Conservation (phyloP, 148 eudicot species). For the Gaultheria prostrata region DNA sequence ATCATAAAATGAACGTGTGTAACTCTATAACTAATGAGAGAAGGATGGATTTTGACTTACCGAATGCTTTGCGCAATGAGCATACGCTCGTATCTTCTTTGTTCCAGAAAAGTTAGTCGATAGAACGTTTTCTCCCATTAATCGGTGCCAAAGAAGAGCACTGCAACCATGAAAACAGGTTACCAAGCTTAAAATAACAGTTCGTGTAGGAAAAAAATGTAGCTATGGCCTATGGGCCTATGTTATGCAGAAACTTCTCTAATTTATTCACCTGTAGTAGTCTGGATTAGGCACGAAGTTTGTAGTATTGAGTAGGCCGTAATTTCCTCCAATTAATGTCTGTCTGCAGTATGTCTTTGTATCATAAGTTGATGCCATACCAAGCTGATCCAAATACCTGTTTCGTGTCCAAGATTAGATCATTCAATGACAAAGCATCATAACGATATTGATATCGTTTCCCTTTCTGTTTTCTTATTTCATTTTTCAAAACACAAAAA, state of each 20-base stretch:
- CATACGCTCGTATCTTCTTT: slow-evolving; percentile 63
- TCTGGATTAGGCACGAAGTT: slow-evolving; percentile 90
- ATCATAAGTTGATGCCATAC: slow-evolving; percentile 56
- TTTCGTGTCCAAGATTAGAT: background rate
- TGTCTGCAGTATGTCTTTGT: slow-evolving; percentile 89
- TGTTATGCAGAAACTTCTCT: background rate
- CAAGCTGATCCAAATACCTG: slow-evolving; percentile 94
- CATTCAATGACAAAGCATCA: background rate
- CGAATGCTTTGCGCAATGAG: slow-evolving; percentile 80
- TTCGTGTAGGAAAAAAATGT: background rate
- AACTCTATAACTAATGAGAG: background rate
- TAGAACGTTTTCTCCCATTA: slow-evolving; percentile 78
- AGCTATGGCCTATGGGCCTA: background rate
- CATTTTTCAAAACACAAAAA: background rate
- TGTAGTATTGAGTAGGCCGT: slow-evolving; percentile 78
- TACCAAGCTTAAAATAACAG: background rate
- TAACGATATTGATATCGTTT: background rate
- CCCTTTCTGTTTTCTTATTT: background rate
- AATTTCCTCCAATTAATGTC: slow-evolving; percentile 83
- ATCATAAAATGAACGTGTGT: background rate
- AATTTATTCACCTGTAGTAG: slow-evolving; percentile 67
- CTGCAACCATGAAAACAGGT: slow-evolving; percentile 35
- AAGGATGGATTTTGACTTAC: slow-evolving; percentile 37
- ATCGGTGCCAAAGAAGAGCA: slow-evolving; percentile 87
- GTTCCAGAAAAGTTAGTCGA: slow-evolving; percentile 62